A percentile compares a stretch with the other conserved stretches of the same genome.
Conservation (phyloP, 768 basidiomycete genomes). For the Mycena amicta region DNA sequence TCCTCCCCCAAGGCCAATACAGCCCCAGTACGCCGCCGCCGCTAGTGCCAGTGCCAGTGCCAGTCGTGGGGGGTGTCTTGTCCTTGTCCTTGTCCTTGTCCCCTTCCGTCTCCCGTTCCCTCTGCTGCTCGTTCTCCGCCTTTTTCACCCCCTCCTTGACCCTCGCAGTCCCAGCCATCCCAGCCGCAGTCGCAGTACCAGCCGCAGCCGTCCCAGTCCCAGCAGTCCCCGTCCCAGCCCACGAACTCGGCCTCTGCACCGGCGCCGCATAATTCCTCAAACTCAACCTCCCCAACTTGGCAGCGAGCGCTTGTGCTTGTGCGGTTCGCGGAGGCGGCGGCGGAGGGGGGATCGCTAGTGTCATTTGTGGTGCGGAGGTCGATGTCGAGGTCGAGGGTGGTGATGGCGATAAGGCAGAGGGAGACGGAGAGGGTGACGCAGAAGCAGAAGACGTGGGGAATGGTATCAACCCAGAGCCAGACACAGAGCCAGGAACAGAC, state of each 20-base stretch:
- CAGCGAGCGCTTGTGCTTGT: conserved; percentile 20
- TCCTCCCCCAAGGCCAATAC: conserved; percentile 21
- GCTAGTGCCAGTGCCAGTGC: no score
- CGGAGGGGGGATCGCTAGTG: conserved; percentile 7
- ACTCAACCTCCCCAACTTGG: conserved; percentile 29
- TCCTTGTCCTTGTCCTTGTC: conserved; percentile 29
- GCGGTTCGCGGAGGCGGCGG: conserved; percentile 17
- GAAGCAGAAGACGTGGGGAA: not conserved
- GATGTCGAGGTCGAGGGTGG: not conserved
- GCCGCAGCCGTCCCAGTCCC: conserved; percentile 31
- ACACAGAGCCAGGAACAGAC: no score
- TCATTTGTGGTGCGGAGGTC: not conserved
- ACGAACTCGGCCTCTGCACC: conserved; percentile 14
- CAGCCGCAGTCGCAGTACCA: no score
- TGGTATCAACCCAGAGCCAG: no score
- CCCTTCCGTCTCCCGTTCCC: no score
- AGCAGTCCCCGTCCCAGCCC: conserved; percentile 35
- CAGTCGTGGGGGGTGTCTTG: conserved; percentile 19
- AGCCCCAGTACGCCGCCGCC: conserved; percentile 17
- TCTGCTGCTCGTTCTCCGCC: conserved; percentile 5
- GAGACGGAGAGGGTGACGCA: conserved; percentile 9
- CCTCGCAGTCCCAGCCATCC: not conserved
- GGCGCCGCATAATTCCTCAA: conserved; percentile 38
- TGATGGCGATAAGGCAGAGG: not conserved
- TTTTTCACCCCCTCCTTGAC: not conserved